Conservation (phyloP, 345 rosid genomes). For the Cardamine chenopodiifolia region DNA sequence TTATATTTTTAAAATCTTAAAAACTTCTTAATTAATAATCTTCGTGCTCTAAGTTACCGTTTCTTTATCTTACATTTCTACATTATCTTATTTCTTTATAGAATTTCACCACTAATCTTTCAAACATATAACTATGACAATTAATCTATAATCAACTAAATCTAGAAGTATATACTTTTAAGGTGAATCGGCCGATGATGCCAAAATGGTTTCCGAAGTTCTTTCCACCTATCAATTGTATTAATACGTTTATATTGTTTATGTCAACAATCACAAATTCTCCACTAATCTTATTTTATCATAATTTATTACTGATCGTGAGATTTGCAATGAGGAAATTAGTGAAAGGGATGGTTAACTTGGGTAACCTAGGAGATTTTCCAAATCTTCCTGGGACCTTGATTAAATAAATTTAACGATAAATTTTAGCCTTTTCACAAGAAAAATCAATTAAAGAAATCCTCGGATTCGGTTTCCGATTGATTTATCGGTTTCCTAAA, state of each 20-base stretch:
- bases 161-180: background rate
- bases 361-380: slow-evolving; percentile 26
- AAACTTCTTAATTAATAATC: too few species aligned
- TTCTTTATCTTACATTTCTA: background rate
- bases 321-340: background rate
- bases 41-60: too few species aligned
- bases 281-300: background rate
- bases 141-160: background rate
- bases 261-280: background rate
- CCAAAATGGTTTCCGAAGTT: too few species aligned
- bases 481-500: slow-evolving; percentile 29
- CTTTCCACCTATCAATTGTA: background rate
- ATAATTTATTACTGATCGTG: background rate
- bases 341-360: background rate
- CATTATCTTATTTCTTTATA: background rate
- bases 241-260: background rate
- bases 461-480: slow-evolving; percentile 16
- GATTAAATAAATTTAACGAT: slow-evolving; percentile 31
- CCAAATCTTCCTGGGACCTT: slow-evolving; percentile 38
- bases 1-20: too few species aligned
- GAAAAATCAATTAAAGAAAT: background rate
- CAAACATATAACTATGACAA: background rate
- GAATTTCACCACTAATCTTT: background rate
- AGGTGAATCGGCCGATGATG: background rate
- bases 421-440: slow-evolving; percentile 31